Base-by-base conservation (phyloP, 2,329 filamentous ascomycete species). In the Simplicillium sp. region DNA sequence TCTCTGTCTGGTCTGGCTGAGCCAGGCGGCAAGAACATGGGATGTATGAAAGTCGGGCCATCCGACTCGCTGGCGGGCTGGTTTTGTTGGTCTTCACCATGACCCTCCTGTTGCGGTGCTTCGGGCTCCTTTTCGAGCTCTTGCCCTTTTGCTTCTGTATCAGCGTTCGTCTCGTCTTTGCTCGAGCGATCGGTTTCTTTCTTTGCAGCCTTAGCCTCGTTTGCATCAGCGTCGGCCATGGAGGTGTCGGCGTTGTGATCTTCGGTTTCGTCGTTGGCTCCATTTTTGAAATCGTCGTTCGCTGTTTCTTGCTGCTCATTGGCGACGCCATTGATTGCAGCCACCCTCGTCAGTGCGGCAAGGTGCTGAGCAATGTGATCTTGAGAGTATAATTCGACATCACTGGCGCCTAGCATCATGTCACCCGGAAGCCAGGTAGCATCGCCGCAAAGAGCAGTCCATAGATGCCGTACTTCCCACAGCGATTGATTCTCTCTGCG, bases 391-490 rank as follows among this genome's bases (percentile, higher is more conserved):
- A 80, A 56, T 29, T 73, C 65, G 40, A 68, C 60, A 50, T 82
- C 77, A 49, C 75, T 66, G 5, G 71, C 63, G 1, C 70, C 70
- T 31, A 79, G 61, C 61, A 82, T 73, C 48, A 68, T 63, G 36
- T 70, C 69, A 52, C 77, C 80, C 7, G 77, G 77, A 35, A 73
- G 70, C 78, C 79, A 82, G 12, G 76, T 78, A 46, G 80, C 76
- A 56, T 94, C 87, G 28, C 87, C 87, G 37, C 83, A 78, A 8
- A 92, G 70, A 47, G 77, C 76, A 28, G 82, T 84, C 48, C 87
- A 71, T 38, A 92, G 63, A 49, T 82, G 77, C 55, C 87, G 87
- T 36, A 87, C 80, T 51, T 77, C 79, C 75, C 82, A 86, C 11
- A 90, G 65, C 5, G 80, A 79, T 18, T 69, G 67, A 46, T 84